A percentile compares a stretch with the other conserved stretches of the same genome.
phyloP scores from a whole-genome alignment of 2,329 filamentous ascomycete genomes.

The Paecilomyces fulvus region DNA sequence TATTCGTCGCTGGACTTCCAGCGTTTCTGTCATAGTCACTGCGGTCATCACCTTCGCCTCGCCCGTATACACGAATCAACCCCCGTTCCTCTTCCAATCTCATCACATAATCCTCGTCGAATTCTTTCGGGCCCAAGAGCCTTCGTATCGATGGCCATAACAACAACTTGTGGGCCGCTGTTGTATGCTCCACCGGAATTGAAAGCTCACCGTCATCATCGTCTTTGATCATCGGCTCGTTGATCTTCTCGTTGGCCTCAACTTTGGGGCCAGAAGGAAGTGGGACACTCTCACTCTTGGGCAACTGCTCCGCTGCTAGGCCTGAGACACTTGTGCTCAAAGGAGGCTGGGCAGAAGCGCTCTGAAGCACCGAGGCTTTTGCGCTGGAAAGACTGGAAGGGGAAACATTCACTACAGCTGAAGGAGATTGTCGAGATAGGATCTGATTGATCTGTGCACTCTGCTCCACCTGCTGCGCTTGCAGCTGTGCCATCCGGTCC shows the following conservation, averaged over 20 bases:
- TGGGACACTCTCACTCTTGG: not conserved
- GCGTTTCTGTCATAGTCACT: constrained; percentile 37
- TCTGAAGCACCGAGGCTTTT: not conserved
- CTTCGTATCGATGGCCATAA: constrained; percentile 60
- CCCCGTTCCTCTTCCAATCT: constrained; percentile 66
- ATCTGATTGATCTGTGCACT: constrained; percentile 1
- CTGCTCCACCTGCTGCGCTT: constrained; percentile 12
- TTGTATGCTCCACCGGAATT: constrained; percentile 80
- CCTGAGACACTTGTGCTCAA: not conserved
- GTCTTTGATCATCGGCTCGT: not conserved
- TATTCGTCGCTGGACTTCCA: constrained; percentile 23
- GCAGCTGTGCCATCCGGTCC: constrained; percentile 14
- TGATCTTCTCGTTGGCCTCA: not conserved
- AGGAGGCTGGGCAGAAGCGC: not conserved
- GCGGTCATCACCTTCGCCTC: constrained; percentile 63
- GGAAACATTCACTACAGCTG: not conserved
- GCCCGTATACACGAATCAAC: constrained; percentile 64
- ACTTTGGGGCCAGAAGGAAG: not conserved
- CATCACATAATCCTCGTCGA: constrained; percentile 65
- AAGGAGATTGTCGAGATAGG: not conserved
- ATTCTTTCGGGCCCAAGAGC: constrained; percentile 50
- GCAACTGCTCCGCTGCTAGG: not conserved
- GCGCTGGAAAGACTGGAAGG: not conserved
- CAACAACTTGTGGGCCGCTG: constrained; percentile 75
- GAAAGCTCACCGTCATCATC: constrained; percentile 18